Evolutionary conservation across 2,329 filamentous ascomycete genomes (phyloP), one percentile per base, ranked within the genome.

Genomic region (Leptographium galeiforme): DNA sequence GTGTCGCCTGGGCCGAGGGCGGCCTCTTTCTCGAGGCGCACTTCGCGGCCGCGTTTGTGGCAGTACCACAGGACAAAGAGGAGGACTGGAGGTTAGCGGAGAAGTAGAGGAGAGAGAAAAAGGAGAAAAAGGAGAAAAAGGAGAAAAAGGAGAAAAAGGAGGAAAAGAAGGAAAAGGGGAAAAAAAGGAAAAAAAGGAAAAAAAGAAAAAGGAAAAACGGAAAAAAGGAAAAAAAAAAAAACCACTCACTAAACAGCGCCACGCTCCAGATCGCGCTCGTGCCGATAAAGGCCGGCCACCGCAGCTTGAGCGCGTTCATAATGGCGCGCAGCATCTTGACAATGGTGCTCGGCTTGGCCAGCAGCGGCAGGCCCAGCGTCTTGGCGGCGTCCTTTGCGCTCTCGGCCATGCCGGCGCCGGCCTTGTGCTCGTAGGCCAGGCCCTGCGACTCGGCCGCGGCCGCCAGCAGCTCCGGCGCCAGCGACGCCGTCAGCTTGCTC

Each of bases 51-150:
- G 52, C 93, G 86, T 72, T 97, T 97, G 70, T 97, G 85, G 70
- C 90, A 97, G 70, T 97, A 98, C 90, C 91, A 98, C 62, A 97
- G 83, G 46, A 95, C 88, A 64, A 95, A 93, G 54, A 98, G 78
- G 16, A 97, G 76, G 53, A 97, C 87, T 87, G 53, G 2, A 14
- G 5, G 41, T 57, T 16, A 56, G 52, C n/a, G 40, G 6, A 25
- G 18, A 10, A 16, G 2, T 0, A 40, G 50, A 11, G 36, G 36
- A 45, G 8, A 16, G n/a, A n/a, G n/a, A n/a, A n/a, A n/a, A 40
- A 19, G 32, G 40, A 38, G 25, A 18, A 18, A 12, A 38, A 8
- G n/a, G n/a, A n/a, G 14, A 4, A 54, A 25, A 43, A 13, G 33
- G 4, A 10, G 2, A 41, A 18, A 33, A 25, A 16, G n/a, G 16